Base-by-base conservation (phyloP, 192 early-diverging fungal species). In the Chytriomyces hyalinus region DNA sequence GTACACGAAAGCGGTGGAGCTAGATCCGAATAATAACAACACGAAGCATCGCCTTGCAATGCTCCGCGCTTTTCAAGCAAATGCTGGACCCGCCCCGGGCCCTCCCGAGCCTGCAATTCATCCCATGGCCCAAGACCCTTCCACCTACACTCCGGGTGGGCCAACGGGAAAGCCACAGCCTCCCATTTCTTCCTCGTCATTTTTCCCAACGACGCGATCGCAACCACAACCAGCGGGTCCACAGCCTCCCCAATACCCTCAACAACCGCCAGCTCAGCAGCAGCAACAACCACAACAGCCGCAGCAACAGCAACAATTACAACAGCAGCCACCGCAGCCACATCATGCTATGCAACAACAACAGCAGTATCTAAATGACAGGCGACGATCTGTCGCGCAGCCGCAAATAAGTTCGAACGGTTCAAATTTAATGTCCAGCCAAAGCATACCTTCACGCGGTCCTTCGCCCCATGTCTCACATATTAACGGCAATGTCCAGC, bases 1-100 rank as follows among this genome's bases (percentile, higher is more conserved):
- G 6, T 99, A 98, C 84, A 90, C 92, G 53, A 91, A 93, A 20
- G 97, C 96, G 36, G 87, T 94, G 17, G 96, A 97, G 81, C 84
- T 97, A 59, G 96, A 99, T 79, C 96, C 94, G 1, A 81, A 83
- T n/a, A 98, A 98, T 75, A 81, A 89, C 5, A 90, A 92, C 53
- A 95, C 96, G 47, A 94, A 95, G 80, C 93, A 96, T 80, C 90
- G 96, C 3, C 61, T 89, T 45, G 67, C 82, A 44, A 68, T 81
- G 66, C 69, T 87, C 8, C 78, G 83, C 7, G 81, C 70, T 20
- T 78, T 80, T 5, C 83, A 87, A 46, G 83, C 74, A 22, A 79
- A 70, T 47, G 80, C 75, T 36, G 59, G 53, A 26, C 80, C 80
- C 7, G 65, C 61, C 1, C 68, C 70, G 10, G 71, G 61, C 3